A percentile compares a stretch with the other conserved stretches of the same genome.
Conservation (phyloP, 129 eudicot genomes). For the Flaveria trinervia region DNA sequence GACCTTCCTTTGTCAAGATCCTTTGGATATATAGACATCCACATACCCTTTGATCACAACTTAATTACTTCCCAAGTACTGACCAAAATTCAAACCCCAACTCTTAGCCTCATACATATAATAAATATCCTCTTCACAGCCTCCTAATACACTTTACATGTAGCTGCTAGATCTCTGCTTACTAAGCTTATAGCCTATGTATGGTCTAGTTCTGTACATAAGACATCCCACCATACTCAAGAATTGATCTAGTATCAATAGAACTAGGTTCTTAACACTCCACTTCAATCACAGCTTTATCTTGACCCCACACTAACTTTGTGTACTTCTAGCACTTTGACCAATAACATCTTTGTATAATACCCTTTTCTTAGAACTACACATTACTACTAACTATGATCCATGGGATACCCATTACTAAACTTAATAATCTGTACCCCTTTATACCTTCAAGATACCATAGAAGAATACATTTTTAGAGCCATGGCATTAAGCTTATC, state of each 20-base stretch:
- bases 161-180: neutral
- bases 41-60: neutral
- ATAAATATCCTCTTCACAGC: neutral
- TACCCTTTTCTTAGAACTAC: neutral
- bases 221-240: neutral
- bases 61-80: too few relatives aligned
- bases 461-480: neutral
- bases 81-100: neutral
- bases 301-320: neutral
- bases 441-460: neutral
- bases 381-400: too few relatives aligned
- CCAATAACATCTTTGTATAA: neutral
- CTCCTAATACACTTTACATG: neutral
- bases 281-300: neutral
- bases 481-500: neutral
- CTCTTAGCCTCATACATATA: neutral
- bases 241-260: too few relatives aligned
- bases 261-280: neutral
- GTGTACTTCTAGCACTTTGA: neutral
- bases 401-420: neutral
- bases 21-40: neutral
- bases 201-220: too few relatives aligned
- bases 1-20: neutral
- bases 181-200: neutral
- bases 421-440: neutral